These are phyloP conservation scores for Xylaria curta DNA, from an alignment of 495 filamentous ascomycete species.

Conservation along the genomic window DNA sequence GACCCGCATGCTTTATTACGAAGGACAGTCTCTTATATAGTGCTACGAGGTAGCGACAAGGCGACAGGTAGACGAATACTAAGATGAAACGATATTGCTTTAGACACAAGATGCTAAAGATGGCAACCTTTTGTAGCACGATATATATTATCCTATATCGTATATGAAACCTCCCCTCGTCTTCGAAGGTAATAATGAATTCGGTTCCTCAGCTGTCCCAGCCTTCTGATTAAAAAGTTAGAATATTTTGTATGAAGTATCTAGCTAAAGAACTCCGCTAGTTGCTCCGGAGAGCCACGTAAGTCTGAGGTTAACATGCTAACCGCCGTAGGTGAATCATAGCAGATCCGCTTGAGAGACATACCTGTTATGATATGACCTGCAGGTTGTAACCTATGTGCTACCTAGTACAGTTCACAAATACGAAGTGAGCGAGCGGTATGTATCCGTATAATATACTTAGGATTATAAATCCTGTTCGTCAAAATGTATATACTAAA, in stretches of 20 bases:
- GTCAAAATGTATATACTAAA: background rate
- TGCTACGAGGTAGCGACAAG: background rate
- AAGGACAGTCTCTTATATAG: background rate
- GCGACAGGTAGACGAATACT: background rate
- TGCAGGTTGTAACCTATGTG: slow-evolving; percentile 8
- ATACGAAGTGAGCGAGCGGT: background rate
- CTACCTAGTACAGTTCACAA: background rate
- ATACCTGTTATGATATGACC: background rate
- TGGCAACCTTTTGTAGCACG: background rate
- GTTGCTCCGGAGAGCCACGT: background rate
- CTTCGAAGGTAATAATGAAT: background rate
- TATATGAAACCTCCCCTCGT: background rate
- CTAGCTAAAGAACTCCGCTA: background rate
- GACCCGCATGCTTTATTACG: background rate
- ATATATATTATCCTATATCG: background rate
- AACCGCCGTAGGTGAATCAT: background rate
- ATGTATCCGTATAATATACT: background rate
- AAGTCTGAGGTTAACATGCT: background rate
- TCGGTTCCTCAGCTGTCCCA: background rate
- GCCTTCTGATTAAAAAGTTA: background rate
- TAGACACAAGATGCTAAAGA: slow-evolving; percentile 1
- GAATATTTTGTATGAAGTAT: background rate
- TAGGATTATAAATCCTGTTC: background rate
- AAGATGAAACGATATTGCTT: background rate
- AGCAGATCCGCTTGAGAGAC: background rate